Percentiles rank a stretch among this genome's conserved stretches.
Evolutionary conservation across 495 filamentous ascomycete genomes (phyloP).

Genomic region (Penicillium dipodomyicola): DNA sequence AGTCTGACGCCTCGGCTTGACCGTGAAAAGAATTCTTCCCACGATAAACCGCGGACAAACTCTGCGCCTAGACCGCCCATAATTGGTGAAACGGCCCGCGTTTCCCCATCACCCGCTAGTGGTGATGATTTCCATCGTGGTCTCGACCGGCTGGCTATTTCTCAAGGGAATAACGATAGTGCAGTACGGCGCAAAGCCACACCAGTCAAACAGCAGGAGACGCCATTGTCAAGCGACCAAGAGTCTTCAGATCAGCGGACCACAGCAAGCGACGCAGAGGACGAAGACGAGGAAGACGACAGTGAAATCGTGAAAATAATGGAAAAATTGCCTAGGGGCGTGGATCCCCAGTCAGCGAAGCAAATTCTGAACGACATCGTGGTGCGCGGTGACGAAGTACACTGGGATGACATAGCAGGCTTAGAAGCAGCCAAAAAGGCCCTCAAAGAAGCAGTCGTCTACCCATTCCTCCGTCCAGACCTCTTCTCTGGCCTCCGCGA

Average conservation of each 20-base stretch:
- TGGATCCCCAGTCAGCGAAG: constrained; percentile 78
- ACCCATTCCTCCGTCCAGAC: constrained; percentile 94
- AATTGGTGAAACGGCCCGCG: constrained; percentile 15
- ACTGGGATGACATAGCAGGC: constrained; percentile 93
- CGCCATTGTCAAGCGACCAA: constrained; percentile 46
- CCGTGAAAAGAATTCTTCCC: constrained; percentile 14
- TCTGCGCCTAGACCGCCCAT: constrained; percentile 26
- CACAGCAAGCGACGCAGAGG: constrained; percentile 32
- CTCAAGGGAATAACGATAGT: constrained; percentile 17
- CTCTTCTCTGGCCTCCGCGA: constrained; percentile 94
- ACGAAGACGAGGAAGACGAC: constrained; percentile 38
- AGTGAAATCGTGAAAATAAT: constrained; percentile 59
- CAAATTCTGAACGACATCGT: constrained; percentile 97
- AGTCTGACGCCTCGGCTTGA: constrained; percentile 24
- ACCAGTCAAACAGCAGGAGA: constrained; percentile 32
- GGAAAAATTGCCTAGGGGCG: constrained; percentile 72
- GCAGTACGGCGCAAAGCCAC: constrained; percentile 28
- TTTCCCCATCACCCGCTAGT: constrained; percentile 30
- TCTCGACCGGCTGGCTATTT: constrained; percentile 30
- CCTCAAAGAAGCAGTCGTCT: constrained; percentile 94
- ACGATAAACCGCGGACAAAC: constrained; percentile 24
- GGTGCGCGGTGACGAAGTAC: constrained; percentile 88
- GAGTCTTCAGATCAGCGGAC: constrained; percentile 38
- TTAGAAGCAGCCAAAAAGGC: constrained; percentile 88
- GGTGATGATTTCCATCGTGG: constrained; percentile 31